Percentiles rank a stretch among this genome's conserved stretches.
Evolutionary conservation across 2,329 filamentous ascomycete species (phyloP).

Genomic region (Hypoxylon sp.): DNA sequence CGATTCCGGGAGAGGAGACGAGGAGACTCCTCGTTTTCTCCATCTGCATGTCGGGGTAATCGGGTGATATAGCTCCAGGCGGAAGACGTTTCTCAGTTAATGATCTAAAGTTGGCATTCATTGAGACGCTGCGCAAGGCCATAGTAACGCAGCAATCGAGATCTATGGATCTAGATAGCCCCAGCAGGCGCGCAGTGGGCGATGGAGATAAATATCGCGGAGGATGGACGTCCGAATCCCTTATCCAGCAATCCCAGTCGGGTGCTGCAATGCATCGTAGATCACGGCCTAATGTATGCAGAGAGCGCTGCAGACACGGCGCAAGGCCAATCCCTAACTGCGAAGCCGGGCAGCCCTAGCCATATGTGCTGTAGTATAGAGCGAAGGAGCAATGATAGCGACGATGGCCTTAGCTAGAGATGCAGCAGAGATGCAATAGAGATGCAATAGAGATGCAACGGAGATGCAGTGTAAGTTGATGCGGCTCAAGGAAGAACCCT

Average conservation of each 20-base stretch:
- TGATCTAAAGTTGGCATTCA: not conserved
- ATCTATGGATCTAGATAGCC: conserved; percentile 22
- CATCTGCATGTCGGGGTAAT: conserved; percentile 19
- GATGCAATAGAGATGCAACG: not conserved
- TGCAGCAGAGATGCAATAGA: not conserved
- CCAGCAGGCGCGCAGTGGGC: not conserved
- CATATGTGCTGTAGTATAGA: conserved; percentile 21
- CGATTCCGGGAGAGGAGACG: conserved; percentile 19
- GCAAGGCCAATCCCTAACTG: conserved; percentile 25
- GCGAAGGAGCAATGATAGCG: not conserved
- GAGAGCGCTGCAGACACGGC: conserved; percentile 33
- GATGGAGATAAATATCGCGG: conserved; percentile 27
- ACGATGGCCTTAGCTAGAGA: conserved; percentile 11
- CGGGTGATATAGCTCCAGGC: conserved; percentile 7
- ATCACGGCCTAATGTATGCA: conserved; percentile 35
- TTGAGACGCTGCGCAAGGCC: conserved; percentile 6
- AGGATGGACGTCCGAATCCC: conserved; percentile 35
- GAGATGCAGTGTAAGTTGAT: conserved; percentile 13
- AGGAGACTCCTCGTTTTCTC: conserved; percentile 2
- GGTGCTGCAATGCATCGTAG: conserved; percentile 44
- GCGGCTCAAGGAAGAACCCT: conserved; percentile 21
- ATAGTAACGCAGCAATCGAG: not conserved
- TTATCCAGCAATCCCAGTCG: conserved; percentile 30
- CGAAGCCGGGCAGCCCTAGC: conserved; percentile 15
- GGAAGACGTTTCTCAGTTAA: conserved; percentile 8